Percentiles rank a stretch among this genome's conserved stretches.
Evolutionary conservation across 139 green algal genomes (phyloP).

Genomic region (Closterium sp.): DNA sequence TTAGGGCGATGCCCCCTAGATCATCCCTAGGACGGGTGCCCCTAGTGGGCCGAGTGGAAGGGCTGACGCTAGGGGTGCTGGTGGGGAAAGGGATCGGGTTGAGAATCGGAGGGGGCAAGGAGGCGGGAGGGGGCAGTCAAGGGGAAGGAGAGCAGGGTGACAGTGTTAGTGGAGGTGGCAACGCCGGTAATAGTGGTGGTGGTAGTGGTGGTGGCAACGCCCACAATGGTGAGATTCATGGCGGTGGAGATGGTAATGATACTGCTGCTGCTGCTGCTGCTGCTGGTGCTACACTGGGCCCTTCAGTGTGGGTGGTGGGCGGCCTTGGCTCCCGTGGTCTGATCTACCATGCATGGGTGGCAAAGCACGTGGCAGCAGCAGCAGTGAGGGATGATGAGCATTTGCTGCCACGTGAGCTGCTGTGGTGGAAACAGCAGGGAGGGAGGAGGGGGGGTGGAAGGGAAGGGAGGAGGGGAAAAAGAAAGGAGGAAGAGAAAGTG

Average conservation of each 20-base stretch:
- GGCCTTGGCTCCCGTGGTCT: conserved; percentile 8
- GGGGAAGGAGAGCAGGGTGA: neutral
- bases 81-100: neutral
- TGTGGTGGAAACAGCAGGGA: neutral
- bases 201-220: no score
- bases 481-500: neutral
- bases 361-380: neutral
- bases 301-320: conserved; percentile 1
- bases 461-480: neutral
- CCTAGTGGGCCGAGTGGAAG: neutral
- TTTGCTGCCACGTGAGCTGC: neutral
- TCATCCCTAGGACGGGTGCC: neutral
- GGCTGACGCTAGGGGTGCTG: neutral
- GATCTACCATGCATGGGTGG: conserved; percentile 24
- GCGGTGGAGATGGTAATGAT: neutral
- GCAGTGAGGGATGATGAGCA: neutral
- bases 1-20: neutral
- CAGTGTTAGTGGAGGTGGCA: no score
- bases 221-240: no score
- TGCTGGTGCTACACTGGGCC: neutral
- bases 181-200: no score
- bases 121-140: neutral
- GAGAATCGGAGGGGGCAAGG: neutral
- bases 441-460: neutral
- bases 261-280: neutral